Evolutionary conservation across 108 stramenopile species (phyloP).

Genomic region (Cyclotella choctawhatcheeana): DNA sequence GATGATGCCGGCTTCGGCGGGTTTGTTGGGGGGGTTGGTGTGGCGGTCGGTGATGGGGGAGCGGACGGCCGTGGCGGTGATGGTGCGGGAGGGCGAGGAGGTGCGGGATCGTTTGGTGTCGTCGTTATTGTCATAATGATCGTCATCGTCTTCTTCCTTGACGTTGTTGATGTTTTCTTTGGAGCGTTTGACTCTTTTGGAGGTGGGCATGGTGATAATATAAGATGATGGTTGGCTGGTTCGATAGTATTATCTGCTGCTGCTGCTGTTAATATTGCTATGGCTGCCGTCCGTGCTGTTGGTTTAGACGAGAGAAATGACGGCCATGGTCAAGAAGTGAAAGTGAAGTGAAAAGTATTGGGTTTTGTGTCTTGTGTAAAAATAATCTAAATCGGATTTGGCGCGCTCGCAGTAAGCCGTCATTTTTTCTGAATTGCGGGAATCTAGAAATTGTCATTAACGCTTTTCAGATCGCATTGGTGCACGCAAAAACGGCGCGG

Average conservation of each 20-base stretch:
- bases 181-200: not conserved
- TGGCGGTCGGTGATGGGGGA: constrained; percentile 40
- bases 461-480: too few species aligned
- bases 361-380: too few species aligned
- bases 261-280: not conserved
- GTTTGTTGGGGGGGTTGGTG: constrained; percentile 48
- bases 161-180: constrained; percentile 25
- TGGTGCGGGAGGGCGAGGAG: not conserved
- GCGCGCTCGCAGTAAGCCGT: too few species aligned
- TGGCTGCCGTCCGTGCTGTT: not conserved
- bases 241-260: not conserved
- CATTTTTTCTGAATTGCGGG: too few species aligned
- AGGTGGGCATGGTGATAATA: constrained; percentile 1
- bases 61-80: not conserved
- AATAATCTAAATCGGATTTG: too few species aligned
- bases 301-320: not conserved
- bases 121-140: too few species aligned
- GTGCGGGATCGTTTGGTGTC: too few species aligned
- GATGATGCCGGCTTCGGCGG: constrained; percentile 76
- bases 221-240: too few species aligned
- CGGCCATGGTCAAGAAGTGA: too few species aligned
- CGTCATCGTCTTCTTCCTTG: not conserved
- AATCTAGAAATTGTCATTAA: too few species aligned
- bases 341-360: too few species aligned
- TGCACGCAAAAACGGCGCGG: too few species aligned